These are phyloP conservation scores for Anisogramma anomala DNA, from an alignment of 2,329 filamentous ascomycete genomes.

Conservation along the genomic window DNA sequence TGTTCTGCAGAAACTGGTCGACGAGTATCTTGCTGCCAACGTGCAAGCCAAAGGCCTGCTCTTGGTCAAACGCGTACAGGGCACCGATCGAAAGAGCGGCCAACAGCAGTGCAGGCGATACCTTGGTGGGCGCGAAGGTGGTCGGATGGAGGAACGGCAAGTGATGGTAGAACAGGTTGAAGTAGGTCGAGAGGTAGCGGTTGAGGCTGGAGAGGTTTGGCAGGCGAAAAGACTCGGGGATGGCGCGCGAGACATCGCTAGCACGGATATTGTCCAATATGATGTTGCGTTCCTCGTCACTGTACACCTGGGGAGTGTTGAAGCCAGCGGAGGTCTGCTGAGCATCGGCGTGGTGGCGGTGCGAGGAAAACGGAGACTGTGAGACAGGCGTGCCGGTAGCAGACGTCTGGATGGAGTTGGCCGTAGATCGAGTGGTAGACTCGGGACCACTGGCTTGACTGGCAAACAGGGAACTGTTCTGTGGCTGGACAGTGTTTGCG, in stretches of 20 bases:
- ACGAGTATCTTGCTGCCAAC: constrained; percentile 96
- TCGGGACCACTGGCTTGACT: constrained; percentile 53
- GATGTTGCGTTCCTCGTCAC: constrained; percentile 72
- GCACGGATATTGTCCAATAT: constrained; percentile 79
- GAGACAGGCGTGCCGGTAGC: constrained; percentile 60
- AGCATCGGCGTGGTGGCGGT: constrained; percentile 59
- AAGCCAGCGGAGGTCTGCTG: constrained; percentile 56
- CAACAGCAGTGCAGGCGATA: constrained; percentile 72
- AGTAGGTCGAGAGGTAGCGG: constrained; percentile 89
- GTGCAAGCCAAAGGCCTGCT: constrained; percentile 93
- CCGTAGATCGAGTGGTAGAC: constrained; percentile 51
- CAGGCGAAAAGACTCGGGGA: constrained; percentile 81
- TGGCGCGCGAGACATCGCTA: constrained; percentile 68
- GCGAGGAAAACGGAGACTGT: constrained; percentile 58
- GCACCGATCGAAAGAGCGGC: constrained; percentile 92
- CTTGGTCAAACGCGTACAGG: constrained; percentile 91
- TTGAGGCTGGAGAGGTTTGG: constrained; percentile 74
- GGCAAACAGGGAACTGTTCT: constrained; percentile 23
- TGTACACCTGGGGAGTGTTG: constrained; percentile 67
- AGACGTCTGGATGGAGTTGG: constrained; percentile 58
- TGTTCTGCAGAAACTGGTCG: constrained; percentile 94
- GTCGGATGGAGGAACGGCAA: constrained; percentile 88
- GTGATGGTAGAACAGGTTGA: constrained; percentile 93
- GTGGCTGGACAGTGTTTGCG: constrained; percentile 44
- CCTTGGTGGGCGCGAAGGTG: constrained; percentile 71